Conservation (phyloP, 2,329 filamentous ascomycete genomes). For the Verticillium dahliae region DNA sequence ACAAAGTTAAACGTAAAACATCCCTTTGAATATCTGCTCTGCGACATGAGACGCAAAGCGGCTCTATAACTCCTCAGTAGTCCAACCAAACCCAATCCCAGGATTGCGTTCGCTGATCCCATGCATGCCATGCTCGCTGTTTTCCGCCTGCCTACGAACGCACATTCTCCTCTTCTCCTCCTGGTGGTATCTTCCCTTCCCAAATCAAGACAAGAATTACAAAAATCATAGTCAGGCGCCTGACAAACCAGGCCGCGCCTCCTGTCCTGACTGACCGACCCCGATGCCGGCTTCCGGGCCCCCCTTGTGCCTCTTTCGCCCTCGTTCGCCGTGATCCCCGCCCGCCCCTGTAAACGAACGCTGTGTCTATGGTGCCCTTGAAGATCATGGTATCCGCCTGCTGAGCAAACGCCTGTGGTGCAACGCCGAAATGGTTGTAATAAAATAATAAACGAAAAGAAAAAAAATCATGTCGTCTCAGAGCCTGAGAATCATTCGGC, state of each 20-base stretch:
- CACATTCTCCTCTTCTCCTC: neutral
- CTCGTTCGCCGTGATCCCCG: neutral
- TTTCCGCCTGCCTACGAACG: neutral
- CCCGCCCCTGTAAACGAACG: neutral
- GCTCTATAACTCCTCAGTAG: neutral
- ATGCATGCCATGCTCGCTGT: neutral
- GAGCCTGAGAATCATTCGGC: neutral
- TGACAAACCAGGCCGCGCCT: neutral
- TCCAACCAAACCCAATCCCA: neutral
- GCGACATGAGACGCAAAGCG: neutral
- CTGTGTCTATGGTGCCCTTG: neutral
- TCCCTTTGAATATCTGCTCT: neutral
- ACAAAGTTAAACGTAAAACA: too few relatives aligned
- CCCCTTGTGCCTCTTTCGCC: neutral
- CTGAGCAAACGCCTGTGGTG: neutral
- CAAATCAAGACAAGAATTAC: neutral
- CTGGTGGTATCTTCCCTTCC: neutral
- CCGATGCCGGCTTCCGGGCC: neutral
- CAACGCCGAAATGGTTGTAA: neutral
- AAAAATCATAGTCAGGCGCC: neutral
- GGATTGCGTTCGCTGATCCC: neutral
- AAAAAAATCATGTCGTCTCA: conserved; percentile 4
- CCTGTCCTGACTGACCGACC: neutral
- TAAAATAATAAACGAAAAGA: conserved; percentile 3
- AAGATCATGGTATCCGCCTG: neutral